Evolutionary conservation across 352 stramenopile species (phyloP), one percentile per base, ranked within the genome.

Genomic region (Phytopythium litorale): DNA sequence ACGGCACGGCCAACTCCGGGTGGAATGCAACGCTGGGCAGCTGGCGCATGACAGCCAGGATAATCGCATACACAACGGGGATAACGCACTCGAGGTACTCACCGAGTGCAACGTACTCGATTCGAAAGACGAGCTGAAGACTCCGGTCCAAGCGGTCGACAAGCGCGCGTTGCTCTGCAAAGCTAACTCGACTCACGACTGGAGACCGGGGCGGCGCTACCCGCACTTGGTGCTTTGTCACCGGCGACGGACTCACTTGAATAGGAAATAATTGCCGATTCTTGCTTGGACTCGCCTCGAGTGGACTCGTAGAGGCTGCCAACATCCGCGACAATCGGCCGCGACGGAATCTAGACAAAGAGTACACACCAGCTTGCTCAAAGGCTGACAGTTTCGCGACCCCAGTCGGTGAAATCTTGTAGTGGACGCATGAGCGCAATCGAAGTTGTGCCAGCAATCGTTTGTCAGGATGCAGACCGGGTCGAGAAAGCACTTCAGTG

Each of bases 81-180:
- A 82, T 66, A 35, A 82, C 60, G 6, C 66, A 58, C 19, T 82
- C 71, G 42, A 71, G 54, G 48, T 78, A 82, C 28, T 76, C 71
- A 15, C 70, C 58, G 8, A 76, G 60, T 3, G 69, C 53, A 21
- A 72, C 55, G 48, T 70, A 80, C 46, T 83, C 72, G 19, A 56
- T 42, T 3, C 30, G 30, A n/a, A 56, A 56, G 13, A 18, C 18
- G 15, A 56, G 50, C 33, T 56, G 50, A 18, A 42, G 23, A 6
- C 28, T 21, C 11, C 18, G 28, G 7, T 33, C 50, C 30, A 56
- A 2, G 12, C 50, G 50, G 16, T 56, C 28, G 8, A 23, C 28
- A 1, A 23, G 28, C 15, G 30, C 50, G 28, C 30, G 18, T 4
- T 42, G 30, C 15, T 56, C 18, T 5, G 33, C 25, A 15, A 38